Conservation (phyloP, 352 stramenopile species). For the Phytophthora pistaciae region DNA sequence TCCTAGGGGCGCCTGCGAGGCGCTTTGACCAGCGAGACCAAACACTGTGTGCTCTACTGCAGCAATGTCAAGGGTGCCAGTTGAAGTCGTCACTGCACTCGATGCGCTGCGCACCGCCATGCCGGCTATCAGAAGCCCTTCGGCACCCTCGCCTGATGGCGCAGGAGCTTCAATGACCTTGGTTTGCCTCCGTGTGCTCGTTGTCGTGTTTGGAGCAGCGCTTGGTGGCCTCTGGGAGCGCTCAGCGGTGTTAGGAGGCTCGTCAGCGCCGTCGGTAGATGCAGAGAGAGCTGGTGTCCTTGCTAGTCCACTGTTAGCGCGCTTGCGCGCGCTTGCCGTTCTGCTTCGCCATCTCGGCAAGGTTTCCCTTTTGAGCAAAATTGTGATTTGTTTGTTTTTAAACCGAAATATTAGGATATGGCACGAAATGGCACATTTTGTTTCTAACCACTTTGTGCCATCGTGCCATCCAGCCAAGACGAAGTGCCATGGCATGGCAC, state of each 20-base stretch:
- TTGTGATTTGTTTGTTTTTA: not conserved
- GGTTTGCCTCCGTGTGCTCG: not conserved
- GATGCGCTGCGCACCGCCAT: not conserved
- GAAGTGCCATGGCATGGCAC: not conserved
- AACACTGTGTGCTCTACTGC: not conserved
- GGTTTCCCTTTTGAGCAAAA: slow-evolving; percentile 1
- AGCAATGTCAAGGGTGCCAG: not conserved
- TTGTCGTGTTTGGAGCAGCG: not conserved
- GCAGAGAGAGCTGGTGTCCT: not conserved
- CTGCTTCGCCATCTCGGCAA: not conserved
- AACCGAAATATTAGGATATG: not conserved
- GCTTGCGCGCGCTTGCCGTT: not conserved
- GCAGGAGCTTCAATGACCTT: not conserved
- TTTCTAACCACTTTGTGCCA: slow-evolving; percentile 5
- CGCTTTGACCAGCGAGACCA: not conserved
- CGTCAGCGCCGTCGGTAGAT: not conserved
- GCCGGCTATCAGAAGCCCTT: not conserved
- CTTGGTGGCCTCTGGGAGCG: not conserved
- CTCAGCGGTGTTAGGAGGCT: not conserved
- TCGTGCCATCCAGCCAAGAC: not conserved
- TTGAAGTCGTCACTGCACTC: not conserved
- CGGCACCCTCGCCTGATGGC: not conserved
- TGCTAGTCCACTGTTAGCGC: not conserved
- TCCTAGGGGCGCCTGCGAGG: not conserved
- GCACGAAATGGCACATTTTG: not conserved